Percentiles rank a stretch among this genome's conserved stretches.
These are phyloP conservation scores for Quillaja saponaria DNA, from an alignment of 306 rosid genomes.

Conservation along the genomic window DNA sequence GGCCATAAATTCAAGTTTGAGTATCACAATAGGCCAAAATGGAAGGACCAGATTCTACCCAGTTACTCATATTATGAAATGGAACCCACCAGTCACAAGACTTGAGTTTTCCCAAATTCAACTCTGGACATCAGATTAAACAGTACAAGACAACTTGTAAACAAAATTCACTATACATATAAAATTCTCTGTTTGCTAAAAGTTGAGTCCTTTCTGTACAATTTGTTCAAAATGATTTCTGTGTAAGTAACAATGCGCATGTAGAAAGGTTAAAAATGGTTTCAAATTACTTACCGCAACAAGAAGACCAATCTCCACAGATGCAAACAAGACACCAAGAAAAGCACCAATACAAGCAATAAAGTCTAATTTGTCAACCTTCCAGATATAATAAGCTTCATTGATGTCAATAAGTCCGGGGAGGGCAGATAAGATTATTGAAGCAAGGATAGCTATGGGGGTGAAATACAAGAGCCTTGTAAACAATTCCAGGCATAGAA, in stretches of 20 bases:
- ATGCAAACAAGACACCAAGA: slow-evolving; percentile 69
- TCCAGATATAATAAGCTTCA: slow-evolving; percentile 73
- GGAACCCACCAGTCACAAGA: slow-evolving; percentile 18
- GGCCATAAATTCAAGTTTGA: no score
- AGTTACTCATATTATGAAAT: slow-evolving; percentile 4
- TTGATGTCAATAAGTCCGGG: slow-evolving; percentile 66
- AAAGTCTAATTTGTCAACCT: slow-evolving; percentile 75
- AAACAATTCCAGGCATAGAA: slow-evolving; percentile 54
- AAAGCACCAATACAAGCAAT: slow-evolving; percentile 68
- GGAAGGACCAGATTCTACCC: slow-evolving; percentile 2
- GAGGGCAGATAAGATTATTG: slow-evolving; percentile 75
- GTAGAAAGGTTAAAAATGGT: background rate
- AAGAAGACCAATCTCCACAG: slow-evolving; percentile 75
- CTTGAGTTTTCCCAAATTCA: background rate
- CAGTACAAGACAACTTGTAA: slow-evolving; percentile 8
- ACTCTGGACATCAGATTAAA: background rate
- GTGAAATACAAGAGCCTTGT: slow-evolving; percentile 77
- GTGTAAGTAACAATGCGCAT: background rate
- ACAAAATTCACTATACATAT: background rate
- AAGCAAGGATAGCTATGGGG: slow-evolving; percentile 73
- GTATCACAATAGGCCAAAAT: no score
- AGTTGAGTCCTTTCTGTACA: slow-evolving; percentile 7
- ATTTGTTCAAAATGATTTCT: slow-evolving; percentile 11
- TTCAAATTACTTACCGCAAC: slow-evolving; percentile 74
- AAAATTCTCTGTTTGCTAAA: background rate